These are phyloP conservation scores for Metschnikowia anglica DNA, from an alignment of 805 yeast genomes.

Conservation along the genomic window DNA sequence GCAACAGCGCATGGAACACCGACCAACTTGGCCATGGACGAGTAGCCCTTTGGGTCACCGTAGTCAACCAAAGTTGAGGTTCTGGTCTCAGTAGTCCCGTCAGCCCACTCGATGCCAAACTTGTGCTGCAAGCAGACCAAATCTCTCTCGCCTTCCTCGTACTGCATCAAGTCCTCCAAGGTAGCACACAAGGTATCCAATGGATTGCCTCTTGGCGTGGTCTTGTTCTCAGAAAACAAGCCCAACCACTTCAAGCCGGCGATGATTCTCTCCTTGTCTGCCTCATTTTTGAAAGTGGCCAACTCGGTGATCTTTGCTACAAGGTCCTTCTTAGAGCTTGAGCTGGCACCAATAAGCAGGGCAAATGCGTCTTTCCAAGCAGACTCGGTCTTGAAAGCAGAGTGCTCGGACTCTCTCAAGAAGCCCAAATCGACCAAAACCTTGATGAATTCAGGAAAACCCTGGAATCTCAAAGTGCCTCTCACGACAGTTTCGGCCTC, in stretches of 20 bases:
- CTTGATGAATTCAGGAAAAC: conserved; percentile 97
- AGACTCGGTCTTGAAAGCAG: conserved; percentile 52
- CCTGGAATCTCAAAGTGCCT: conserved; percentile 97
- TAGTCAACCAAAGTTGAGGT: conserved; percentile 93
- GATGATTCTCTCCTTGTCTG: conserved; percentile 82
- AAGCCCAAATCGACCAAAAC: conserved; percentile 93
- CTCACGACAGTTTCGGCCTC: conserved; percentile 96
- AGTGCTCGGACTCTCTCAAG: conserved; percentile 72
- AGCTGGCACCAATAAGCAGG: conserved; percentile 68
- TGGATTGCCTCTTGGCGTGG: conserved; percentile 89
- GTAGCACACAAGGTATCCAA: conserved; percentile 96
- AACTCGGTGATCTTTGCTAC: conserved; percentile 70
- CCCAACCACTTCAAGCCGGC: conserved; percentile 95
- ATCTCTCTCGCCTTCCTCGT: conserved; percentile 93
- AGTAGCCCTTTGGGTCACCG: conserved; percentile 85
- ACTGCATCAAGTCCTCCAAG: conserved; percentile 93
- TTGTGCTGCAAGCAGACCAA: conserved; percentile 94
- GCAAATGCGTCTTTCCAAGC: conserved; percentile 89
- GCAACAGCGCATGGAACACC: conserved; percentile 99
- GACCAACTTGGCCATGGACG: conserved; percentile 97
- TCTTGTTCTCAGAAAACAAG: conserved; percentile 70
- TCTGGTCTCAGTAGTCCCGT: conserved; percentile 86
- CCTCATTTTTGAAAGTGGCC: conserved; percentile 77
- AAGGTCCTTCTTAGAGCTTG: conserved; percentile 69
- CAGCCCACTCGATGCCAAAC: conserved; percentile 96